Base-by-base conservation (phyloP, 371 early-diverging fungal genomes). In the Funneliformis caledonium region DNA sequence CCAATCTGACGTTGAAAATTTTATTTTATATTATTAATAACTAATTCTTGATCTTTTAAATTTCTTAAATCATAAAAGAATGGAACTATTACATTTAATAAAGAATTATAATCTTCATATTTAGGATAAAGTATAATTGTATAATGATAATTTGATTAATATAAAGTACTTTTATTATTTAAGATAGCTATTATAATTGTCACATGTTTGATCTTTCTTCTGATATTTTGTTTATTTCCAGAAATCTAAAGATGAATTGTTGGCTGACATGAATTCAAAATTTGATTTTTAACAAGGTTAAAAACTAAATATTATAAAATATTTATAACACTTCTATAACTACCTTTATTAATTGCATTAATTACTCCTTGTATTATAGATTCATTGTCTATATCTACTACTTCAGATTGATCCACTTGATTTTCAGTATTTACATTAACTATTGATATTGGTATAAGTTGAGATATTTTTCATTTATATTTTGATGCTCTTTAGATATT, bases 111-210 rank as follows among this genome's bases (percentile, higher is more conserved):
- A 19, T 45, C 45, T 69, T 69, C 70, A 47, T 4, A 19, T n/a
- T 48, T n/a, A 33, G 70, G 48, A 14, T 69, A 69, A 45, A 69
- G 26, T 8, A 47, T 48, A n/a, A n/a, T 19, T 45, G 1, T 19
- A 69, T 69, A 69, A 69, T 69, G 70, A 69, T 69, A 6, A n/a
- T 69, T 26, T n/a, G 70, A 22, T 31, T 45, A 5, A n/a, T 47
- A 11, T 26, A 62, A 26, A n/a, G 31, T 62, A 26, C 31, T 31
- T 62, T 16, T 62, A 62, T 62, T 1, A 62, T 62, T 1, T 9
- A 62, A 31, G 5, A 62, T 62, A 62, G 62, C 62, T 22, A 62
- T 62, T 10, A 5, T 62, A 26, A 62, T 22, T 31, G 31, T 62
- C 31, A 62, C 22, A 6, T 62, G 22, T 5, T 62, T 62, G 1